A percentile compares a stretch with the other conserved stretches of the same genome.
Evolutionary conservation across 352 stramenopile genomes (phyloP).

Genomic region (Pythium folliculosum): DNA sequence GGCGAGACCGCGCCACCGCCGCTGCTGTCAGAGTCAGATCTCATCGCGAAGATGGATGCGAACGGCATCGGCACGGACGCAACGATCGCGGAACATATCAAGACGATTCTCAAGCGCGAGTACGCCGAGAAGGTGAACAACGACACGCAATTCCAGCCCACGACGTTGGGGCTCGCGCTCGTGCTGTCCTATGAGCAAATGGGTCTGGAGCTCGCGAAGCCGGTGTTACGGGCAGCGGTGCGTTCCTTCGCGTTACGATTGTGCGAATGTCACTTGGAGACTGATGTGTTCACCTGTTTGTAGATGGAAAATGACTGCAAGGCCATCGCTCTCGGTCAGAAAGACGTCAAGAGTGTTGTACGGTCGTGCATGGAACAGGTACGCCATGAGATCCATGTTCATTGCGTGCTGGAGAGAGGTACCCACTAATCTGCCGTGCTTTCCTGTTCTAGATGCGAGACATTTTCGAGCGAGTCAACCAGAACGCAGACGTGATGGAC

Average conservation of each 20-base stretch:
- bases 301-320: constrained; percentile 94
- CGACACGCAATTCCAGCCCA: constrained; percentile 94
- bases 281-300: background rate
- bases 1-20: constrained; percentile 86
- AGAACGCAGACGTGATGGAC: constrained; percentile 86
- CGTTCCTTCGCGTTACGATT: constrained; percentile 10
- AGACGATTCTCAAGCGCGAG: constrained; percentile 97
- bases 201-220: constrained; percentile 96
- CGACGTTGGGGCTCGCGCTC: constrained; percentile 85
- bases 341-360: constrained; percentile 76
- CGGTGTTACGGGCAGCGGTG: constrained; percentile 89
- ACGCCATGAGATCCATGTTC: background rate
- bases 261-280: too few species aligned
- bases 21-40: constrained; percentile 90
- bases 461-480: constrained; percentile 71
- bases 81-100: constrained; percentile 98
- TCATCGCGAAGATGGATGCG: constrained; percentile 95
- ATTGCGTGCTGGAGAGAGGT: background rate
- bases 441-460: constrained; percentile 54
- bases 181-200: constrained; percentile 93
- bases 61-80: constrained; percentile 95
- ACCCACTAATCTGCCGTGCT: background rate
- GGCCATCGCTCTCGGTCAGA: constrained; percentile 77
- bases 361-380: constrained; percentile 88
- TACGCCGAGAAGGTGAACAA: constrained; percentile 96